Evolutionary conservation across 345 rosid genomes (phyloP).

Genomic region (Moricandia moricandioides): DNA sequence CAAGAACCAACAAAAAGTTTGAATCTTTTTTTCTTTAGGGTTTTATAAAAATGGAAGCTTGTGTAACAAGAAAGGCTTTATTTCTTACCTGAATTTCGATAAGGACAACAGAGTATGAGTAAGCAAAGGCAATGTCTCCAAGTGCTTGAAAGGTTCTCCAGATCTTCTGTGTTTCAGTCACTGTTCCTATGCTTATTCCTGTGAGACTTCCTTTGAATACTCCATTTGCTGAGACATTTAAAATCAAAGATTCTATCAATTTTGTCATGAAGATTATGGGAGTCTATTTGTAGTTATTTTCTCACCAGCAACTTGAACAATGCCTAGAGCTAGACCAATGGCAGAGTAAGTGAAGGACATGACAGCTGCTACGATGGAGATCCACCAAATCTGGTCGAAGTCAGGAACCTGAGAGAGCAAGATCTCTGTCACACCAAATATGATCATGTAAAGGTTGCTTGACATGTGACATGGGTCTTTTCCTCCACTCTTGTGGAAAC

Average conservation of each 20-base stretch:
- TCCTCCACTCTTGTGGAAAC: conserved; percentile 65
- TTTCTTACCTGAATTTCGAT: conserved; percentile 72
- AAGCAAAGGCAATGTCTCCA: conserved; percentile 86
- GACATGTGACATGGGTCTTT: conserved; percentile 61
- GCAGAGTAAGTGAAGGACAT: conserved; percentile 94
- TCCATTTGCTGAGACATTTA: conserved; percentile 41
- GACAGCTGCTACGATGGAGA: conserved; percentile 81
- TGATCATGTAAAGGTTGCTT: conserved; percentile 72
- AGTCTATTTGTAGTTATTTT: not conserved
- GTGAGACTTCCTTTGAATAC: conserved; percentile 66
- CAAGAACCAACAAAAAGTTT: not conserved
- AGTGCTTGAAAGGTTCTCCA: conserved; percentile 86
- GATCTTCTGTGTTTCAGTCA: conserved; percentile 64
- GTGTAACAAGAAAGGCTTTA: not conserved
- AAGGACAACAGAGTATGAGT: conserved; percentile 69
- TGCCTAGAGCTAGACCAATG: conserved; percentile 81
- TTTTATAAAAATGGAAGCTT: not conserved
- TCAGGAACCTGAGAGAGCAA: conserved; percentile 79
- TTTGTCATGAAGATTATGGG: not conserved
- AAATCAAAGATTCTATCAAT: not conserved
- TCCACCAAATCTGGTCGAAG: conserved; percentile 88
- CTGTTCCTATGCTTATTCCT: conserved; percentile 65
- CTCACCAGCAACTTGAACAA: conserved; percentile 63
- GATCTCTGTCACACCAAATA: conserved; percentile 63
- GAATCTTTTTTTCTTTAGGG: not conserved